Base-by-base conservation (phyloP, 176 grass and related monocot genomes). In the Dendrocalamus sinicus region DNA sequence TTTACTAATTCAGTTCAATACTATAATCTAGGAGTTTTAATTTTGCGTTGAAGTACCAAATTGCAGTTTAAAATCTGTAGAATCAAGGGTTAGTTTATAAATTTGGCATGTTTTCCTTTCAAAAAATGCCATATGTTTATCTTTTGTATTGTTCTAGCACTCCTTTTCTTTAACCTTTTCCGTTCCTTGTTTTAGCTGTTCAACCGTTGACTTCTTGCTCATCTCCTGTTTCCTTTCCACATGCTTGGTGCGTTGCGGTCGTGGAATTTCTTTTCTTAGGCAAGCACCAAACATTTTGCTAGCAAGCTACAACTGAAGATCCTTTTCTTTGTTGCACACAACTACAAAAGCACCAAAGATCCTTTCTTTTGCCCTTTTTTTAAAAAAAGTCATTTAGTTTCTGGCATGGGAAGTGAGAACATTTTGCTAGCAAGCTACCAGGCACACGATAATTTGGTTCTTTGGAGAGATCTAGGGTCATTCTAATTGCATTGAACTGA, bases 211-310 rank as follows among this genome's bases (percentile, higher is more conserved):
- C 76, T 7, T 65, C 40, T 28, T 54, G 60, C 54, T 76, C 30
- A 51, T 43, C 45, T 73, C 55, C 4, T 64, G 22, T 53, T 86
- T 79, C 52, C 67, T 71, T 51, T 50, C 53, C 51, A 1, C 57
- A 55, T 76, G 52, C 24, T 47, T 20, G 7, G 74, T 70, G 45
- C 52, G 4, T 46, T 69, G 74, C 52, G 5, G 11, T 26, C 3
- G 43, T 71, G 51, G 15, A 53, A 52, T 14, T 14, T 14, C 14
- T 17, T 14, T 14, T 1, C 68, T 9, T 9, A 44, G 8, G 9
- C 43, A 45, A 20, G 68, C 69, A 71, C 40, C 68, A 35, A 35
- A 35, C 32, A 35, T 35, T 35, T 35, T 35, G 32, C 32, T 35
- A 35, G 32, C 32, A 35, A 35, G 32, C 32, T 35, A 35, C 32